Percentiles rank a stretch among this genome's conserved stretches.
These are phyloP conservation scores for Lipomyces yamadae DNA, from an alignment of 805 yeast species.

Conservation along the genomic window DNA sequence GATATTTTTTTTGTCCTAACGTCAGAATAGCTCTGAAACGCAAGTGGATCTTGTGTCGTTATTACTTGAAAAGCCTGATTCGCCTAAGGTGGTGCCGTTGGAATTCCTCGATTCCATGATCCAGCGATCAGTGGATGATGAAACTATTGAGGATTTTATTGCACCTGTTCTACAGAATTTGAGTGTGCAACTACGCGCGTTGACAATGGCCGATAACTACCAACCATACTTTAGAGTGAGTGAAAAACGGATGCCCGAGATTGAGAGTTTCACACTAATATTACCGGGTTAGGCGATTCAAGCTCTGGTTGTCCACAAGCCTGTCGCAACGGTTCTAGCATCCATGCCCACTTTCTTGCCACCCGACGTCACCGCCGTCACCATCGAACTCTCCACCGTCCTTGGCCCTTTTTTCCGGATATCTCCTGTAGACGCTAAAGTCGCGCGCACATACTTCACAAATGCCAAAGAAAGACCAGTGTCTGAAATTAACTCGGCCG, in stretches of 20 bases:
- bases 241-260: conserved; percentile 43
- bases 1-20: not conserved
- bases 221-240: conserved; percentile 52
- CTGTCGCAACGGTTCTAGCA: conserved; percentile 64
- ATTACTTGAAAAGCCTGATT: conserved; percentile 33
- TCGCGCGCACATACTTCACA: conserved; percentile 36
- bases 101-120: conserved; percentile 64
- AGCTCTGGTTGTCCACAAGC: conserved; percentile 62
- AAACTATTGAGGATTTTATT: conserved; percentile 62
- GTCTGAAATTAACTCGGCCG: conserved; percentile 55
- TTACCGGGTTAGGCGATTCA: conserved; percentile 47
- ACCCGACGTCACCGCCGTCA: conserved; percentile 53
- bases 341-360: conserved; percentile 60
- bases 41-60: conserved; percentile 28
- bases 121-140: conserved; percentile 67
- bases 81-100: conserved; percentile 37
- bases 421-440: conserved; percentile 66
- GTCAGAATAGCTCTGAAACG: not conserved
- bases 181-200: conserved; percentile 47
- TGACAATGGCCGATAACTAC: conserved; percentile 36
- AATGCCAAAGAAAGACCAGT: conserved; percentile 45
- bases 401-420: conserved; percentile 78
- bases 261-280: not conserved
- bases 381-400: conserved; percentile 64
- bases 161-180: conserved; percentile 52